phyloP scores from a whole-genome alignment of 192 early-diverging fungal genomes.

The Coemansia sp. region DNA sequence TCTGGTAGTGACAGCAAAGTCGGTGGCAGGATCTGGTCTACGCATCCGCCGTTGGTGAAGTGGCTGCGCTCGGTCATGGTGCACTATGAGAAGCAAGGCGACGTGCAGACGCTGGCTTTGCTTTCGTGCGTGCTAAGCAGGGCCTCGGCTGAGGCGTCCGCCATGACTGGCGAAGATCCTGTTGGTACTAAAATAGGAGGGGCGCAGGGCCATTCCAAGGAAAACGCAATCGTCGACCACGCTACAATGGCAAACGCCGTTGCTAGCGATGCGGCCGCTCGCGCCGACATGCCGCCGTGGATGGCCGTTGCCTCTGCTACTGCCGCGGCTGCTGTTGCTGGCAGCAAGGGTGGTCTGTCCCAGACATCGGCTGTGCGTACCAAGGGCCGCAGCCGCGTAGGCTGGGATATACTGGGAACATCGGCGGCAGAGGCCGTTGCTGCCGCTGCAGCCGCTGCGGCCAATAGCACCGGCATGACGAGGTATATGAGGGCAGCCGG shows the following conservation, averaged over 20 bases:
- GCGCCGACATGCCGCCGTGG: constrained; percentile 5
- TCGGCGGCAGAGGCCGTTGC: constrained; percentile 5
- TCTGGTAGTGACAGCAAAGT: not conserved
- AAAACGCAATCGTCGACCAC: not conserved
- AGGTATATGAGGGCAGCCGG: not conserved
- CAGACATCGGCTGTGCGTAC: not conserved
- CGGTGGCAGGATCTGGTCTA: constrained; percentile 14
- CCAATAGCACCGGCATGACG: not conserved
- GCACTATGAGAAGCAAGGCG: constrained; percentile 36
- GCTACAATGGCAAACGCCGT: not conserved
- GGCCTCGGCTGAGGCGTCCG: constrained; percentile 4
- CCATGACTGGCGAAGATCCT: not conserved
- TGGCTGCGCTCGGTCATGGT: constrained; percentile 40
- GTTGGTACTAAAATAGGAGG: not conserved
- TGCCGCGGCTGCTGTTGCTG: not conserved
- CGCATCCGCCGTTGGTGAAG: constrained; percentile 23
- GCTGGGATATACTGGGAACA: constrained; percentile 9
- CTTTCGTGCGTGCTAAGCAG: constrained; percentile 39
- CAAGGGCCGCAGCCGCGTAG: constrained; percentile 3
- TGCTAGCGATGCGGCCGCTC: not conserved
- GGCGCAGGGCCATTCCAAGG: not conserved
- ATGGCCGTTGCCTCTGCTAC: not conserved
- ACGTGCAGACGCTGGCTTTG: constrained; percentile 52
- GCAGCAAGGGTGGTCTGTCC: not conserved
- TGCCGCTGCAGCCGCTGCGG: not conserved